Percentiles rank a stretch among this genome's conserved stretches.
Evolutionary conservation across 2,329 filamentous ascomycete species (phyloP).

Genomic region (Fusarium graminum): DNA sequence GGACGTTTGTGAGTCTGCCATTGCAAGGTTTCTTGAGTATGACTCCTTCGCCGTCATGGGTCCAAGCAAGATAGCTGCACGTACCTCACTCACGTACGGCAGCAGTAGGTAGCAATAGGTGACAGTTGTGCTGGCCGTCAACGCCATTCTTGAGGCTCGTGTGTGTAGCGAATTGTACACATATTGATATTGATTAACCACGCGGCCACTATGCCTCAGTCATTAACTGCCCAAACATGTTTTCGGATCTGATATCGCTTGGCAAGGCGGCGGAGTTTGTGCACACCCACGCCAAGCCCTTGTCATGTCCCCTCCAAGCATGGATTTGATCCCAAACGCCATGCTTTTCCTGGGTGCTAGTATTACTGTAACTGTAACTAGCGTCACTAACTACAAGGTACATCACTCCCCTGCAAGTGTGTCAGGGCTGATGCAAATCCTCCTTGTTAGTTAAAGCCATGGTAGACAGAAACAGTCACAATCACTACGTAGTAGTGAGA

Average conservation of each 20-base stretch:
- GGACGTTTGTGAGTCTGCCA: slow-evolving; percentile 35
- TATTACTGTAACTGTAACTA: slow-evolving; percentile 3
- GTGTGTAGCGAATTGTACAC: neutral
- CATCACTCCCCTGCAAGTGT: slow-evolving; percentile 10
- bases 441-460: slow-evolving; percentile 12
- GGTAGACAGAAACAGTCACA: neutral
- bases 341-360: slow-evolving; percentile 10
- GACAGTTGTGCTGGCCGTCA: neutral
- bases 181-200: slow-evolving; percentile 22
- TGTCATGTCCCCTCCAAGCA: slow-evolving; percentile 8
- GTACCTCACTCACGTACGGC: slow-evolving; percentile 15
- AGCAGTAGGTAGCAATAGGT: neutral
- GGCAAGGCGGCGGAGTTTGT: slow-evolving; percentile 16
- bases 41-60: slow-evolving; percentile 42
- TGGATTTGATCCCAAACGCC: slow-evolving; percentile 8
- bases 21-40: slow-evolving; percentile 35
- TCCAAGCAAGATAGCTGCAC: slow-evolving; percentile 27
- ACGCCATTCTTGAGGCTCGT: neutral
- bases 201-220: slow-evolving; percentile 32
- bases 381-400: neutral
- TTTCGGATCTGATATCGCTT: slow-evolving; percentile 38
- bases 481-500: neutral
- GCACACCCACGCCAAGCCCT: slow-evolving; percentile 18
- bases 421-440: slow-evolving; percentile 29
- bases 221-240: slow-evolving; percentile 9